A percentile compares a stretch with the other conserved stretches of the same genome.
Conservation (phyloP, 768 basidiomycete species). For the Scleroderma citrinum region DNA sequence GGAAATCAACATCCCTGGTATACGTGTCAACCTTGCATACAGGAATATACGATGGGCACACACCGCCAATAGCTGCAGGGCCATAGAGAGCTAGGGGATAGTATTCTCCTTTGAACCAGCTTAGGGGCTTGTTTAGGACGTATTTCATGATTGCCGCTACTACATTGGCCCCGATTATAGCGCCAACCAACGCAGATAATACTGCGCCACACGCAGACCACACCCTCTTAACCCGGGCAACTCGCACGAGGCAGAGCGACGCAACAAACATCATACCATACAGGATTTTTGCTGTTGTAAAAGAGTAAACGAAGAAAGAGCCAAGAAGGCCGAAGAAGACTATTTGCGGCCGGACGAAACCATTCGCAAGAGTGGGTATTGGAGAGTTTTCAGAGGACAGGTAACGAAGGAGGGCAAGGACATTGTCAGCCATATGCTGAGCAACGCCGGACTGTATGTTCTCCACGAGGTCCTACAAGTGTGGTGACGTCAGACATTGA, state of each 20-base stretch:
- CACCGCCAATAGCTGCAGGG: slow-evolving; percentile 69
- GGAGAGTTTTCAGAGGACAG: slow-evolving; percentile 67
- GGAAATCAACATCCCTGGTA: slow-evolving; percentile 58
- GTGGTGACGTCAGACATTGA: slow-evolving; percentile 1
- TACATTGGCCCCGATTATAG: slow-evolving; percentile 58
- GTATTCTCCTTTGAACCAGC: slow-evolving; percentile 79
- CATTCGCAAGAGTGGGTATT: slow-evolving; percentile 54
- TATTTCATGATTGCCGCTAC: slow-evolving; percentile 64
- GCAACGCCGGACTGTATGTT: slow-evolving; percentile 83
- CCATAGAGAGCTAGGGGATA: slow-evolving; percentile 64
- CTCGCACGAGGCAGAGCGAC: slow-evolving; percentile 40
- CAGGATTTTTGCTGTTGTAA: slow-evolving; percentile 58
- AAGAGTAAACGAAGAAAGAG: slow-evolving; percentile 68
- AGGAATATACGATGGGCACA: slow-evolving; percentile 13
- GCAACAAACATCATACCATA: slow-evolving; percentile 49
- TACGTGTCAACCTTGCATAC: background rate
- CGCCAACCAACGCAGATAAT: slow-evolving; percentile 45
- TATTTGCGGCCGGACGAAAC: slow-evolving; percentile 48
- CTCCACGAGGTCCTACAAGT: slow-evolving; percentile 61
- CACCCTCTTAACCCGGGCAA: slow-evolving; percentile 23
- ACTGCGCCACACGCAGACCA: slow-evolving; percentile 44
- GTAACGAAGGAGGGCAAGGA: slow-evolving; percentile 69
- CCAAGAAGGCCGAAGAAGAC: slow-evolving; percentile 77
- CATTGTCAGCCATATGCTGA: slow-evolving; percentile 87
- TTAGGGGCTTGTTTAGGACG: slow-evolving; percentile 64